Conservation (phyloP, 306 rosid species). For the Styphnolobium japonicum region DNA sequence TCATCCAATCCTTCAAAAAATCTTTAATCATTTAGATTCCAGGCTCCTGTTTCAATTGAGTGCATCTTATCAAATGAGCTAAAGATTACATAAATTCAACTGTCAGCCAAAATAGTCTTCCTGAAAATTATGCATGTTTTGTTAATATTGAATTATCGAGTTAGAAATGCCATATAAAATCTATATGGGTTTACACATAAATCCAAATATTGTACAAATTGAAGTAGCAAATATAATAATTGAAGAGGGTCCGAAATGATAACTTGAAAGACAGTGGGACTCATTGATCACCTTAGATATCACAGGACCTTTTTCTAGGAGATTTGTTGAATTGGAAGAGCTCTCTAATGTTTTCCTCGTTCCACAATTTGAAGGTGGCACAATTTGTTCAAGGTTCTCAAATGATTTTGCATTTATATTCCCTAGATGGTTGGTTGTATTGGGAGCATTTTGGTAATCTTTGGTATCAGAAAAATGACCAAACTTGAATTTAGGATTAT, state of each 20-base stretch:
- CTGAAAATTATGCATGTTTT: background rate
- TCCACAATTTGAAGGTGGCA: slow-evolving; percentile 22
- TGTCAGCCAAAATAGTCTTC: slow-evolving; percentile 8
- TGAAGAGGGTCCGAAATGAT: background rate
- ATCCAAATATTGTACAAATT: background rate
- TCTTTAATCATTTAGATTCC: background rate
- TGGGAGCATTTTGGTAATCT: slow-evolving; percentile 28
- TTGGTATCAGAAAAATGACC: slow-evolving; percentile 29
- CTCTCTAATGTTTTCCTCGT: slow-evolving; percentile 36
- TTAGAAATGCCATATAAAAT: slow-evolving; percentile 4
- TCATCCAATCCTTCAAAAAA: slow-evolving; percentile 2
- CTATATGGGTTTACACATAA: background rate
- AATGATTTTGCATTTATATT: slow-evolving; percentile 30
- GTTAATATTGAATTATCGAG: background rate
- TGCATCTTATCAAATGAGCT: background rate
- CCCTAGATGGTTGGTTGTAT: slow-evolving; percentile 29
- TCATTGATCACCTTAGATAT: slow-evolving; percentile 55
- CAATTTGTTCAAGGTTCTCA: slow-evolving; percentile 38
- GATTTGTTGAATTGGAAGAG: slow-evolving; percentile 33
- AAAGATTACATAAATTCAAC: background rate
- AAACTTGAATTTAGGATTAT: slow-evolving; percentile 31
- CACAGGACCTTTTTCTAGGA: slow-evolving; percentile 32
- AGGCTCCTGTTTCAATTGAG: slow-evolving; percentile 1
- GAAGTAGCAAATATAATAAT: background rate
- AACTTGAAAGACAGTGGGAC: slow-evolving; percentile 15